These are phyloP conservation scores for Phytophthora cajani DNA, from an alignment of 352 stramenopile genomes.

Conservation along the genomic window DNA sequence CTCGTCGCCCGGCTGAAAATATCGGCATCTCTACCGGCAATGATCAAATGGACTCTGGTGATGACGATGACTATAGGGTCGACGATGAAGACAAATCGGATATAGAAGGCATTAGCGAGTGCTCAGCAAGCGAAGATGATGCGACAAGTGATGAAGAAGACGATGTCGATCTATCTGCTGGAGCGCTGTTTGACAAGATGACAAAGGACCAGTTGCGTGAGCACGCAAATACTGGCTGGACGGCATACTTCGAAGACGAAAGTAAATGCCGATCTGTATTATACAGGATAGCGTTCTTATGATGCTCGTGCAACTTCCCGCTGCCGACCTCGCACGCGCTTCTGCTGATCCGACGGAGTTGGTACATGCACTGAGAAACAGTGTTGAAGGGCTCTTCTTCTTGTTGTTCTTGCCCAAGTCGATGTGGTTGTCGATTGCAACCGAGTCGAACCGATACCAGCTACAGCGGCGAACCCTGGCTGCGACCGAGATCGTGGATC, in stretches of 20 bases:
- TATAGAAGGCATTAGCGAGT: background rate
- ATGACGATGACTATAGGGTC: background rate
- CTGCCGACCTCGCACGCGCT: background rate
- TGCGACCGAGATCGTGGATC: slow-evolving; percentile 8
- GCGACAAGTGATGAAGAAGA: slow-evolving; percentile 8
- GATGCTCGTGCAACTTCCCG: background rate
- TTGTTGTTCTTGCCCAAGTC: slow-evolving; percentile 10
- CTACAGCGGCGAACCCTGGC: slow-evolving; percentile 2
- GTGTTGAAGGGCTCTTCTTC: slow-evolving; percentile 3
- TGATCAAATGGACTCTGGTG: background rate
- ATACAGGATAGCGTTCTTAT: slow-evolving; percentile 1
- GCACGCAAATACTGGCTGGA: slow-evolving; percentile 1
- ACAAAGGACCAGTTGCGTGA: slow-evolving; percentile 12
- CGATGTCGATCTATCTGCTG: slow-evolving; percentile 4
- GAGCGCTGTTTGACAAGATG: slow-evolving; percentile 10
- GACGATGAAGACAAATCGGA: background rate
- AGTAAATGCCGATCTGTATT: slow-evolving; percentile 3
- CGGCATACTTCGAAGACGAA: background rate
- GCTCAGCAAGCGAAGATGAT: slow-evolving; percentile 3
- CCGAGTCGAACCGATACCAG: slow-evolving; percentile 7
- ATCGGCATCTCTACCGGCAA: background rate
- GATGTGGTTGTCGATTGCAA: slow-evolving; percentile 12
- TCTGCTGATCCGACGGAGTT: slow-evolving; percentile 1
- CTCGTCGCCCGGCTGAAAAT: background rate
- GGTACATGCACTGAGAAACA: background rate